phyloP scores from a whole-genome alignment of 139 green algal genomes.

The Coelastrella sp. region DNA sequence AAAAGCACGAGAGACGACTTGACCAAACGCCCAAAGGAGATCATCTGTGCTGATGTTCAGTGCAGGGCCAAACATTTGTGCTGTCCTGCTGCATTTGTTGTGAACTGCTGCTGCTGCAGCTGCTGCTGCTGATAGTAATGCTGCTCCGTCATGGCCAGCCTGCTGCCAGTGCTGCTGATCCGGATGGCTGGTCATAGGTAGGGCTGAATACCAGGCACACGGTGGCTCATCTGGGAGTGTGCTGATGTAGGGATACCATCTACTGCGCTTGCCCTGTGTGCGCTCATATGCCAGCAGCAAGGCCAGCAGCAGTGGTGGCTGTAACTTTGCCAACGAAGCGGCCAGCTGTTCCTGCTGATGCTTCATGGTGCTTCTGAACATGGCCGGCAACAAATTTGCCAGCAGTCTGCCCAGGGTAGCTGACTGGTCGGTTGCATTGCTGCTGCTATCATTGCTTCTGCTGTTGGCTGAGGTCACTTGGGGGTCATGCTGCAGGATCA shows the following conservation, averaged over 20 bases:
- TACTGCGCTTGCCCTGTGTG: constrained; percentile 16
- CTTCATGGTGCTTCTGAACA: no score
- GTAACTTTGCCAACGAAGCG: constrained; percentile 19
- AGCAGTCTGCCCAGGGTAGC: not conserved
- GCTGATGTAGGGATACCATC: constrained; percentile 53
- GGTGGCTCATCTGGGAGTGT: constrained; percentile 1
- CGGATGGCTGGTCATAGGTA: no score
- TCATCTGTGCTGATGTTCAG: constrained; percentile 20
- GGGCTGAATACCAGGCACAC: constrained; percentile 45
- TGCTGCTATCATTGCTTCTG: not conserved
- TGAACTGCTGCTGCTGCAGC: not conserved
- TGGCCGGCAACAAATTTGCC: no score
- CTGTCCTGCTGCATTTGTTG: not conserved
- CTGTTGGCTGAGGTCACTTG: not conserved
- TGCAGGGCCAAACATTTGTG: not conserved
- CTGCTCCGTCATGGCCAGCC: not conserved
- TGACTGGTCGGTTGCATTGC: not conserved
- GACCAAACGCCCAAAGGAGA: constrained; percentile 45
- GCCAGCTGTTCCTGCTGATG: not conserved
- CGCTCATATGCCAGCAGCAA: constrained; percentile 49
- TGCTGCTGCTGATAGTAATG: not conserved
- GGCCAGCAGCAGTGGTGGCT: constrained; percentile 30
- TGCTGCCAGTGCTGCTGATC: not conserved
- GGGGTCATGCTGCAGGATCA: not conserved
- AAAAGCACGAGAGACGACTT: constrained; percentile 52